Evolutionary conservation across 257 asterid species (phyloP).

Genomic region (Scutellaria galericulata): DNA sequence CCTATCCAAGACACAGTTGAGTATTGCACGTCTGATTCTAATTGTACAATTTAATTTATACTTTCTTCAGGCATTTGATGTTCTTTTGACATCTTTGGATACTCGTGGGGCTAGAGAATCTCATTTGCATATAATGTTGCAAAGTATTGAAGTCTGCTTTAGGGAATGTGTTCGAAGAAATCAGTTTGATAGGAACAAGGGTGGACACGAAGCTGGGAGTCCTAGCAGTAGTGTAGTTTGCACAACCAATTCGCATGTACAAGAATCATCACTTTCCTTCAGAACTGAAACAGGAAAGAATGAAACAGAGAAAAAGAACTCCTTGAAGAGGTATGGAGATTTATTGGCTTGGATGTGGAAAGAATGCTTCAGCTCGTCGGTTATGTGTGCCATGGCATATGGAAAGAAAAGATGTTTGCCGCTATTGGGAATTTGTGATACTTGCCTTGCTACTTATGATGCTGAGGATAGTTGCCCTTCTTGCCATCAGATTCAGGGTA

Average conservation of each 20-base stretch:
- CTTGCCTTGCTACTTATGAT: slow-evolving; percentile 59
- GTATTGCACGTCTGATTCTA: background rate
- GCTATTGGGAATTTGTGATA: slow-evolving; percentile 65
- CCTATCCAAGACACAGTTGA: slow-evolving; percentile 10
- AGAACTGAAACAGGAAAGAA: slow-evolving; percentile 69
- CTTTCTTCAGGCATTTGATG: slow-evolving; percentile 78
- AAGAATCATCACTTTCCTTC: slow-evolving; percentile 72
- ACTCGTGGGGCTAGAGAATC: slow-evolving; percentile 94
- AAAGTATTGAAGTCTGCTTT: slow-evolving; percentile 78
- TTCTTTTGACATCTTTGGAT: slow-evolving; percentile 78
- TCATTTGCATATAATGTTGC: slow-evolving; percentile 91
- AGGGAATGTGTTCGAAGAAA: slow-evolving; percentile 60
- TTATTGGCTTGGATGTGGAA: slow-evolving; percentile 85
- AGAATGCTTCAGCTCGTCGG: slow-evolving; percentile 67
- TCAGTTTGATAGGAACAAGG: slow-evolving; percentile 33
- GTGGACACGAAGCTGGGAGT: slow-evolving; percentile 59
- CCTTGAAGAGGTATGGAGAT: slow-evolving; percentile 68
- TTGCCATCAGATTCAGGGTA: slow-evolving; percentile 42
- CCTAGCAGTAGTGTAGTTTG: slow-evolving; percentile 65
- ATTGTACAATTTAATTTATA: background rate
- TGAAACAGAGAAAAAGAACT: slow-evolving; percentile 55
- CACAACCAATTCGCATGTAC: slow-evolving; percentile 50
- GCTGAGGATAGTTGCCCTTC: slow-evolving; percentile 54
- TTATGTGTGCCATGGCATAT: slow-evolving; percentile 53
- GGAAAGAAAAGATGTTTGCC: slow-evolving; percentile 69